Conservation (phyloP, 2,329 filamentous ascomycete genomes). For the Fusarium bulbicola region DNA sequence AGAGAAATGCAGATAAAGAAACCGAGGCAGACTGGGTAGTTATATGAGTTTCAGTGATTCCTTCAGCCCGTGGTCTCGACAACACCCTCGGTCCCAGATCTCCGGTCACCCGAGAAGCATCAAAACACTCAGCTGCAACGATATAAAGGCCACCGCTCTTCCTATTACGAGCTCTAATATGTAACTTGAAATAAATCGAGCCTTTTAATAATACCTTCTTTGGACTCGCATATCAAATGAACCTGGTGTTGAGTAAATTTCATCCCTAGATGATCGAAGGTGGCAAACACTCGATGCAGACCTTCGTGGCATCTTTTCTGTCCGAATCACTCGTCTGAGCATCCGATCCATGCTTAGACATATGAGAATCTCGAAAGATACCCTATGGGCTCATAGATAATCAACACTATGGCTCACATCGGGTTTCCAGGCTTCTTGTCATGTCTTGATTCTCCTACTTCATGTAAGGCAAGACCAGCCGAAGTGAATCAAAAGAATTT, state of each 20-base stretch:
- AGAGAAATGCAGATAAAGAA: not conserved
- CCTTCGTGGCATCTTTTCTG: not conserved
- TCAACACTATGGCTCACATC: not conserved
- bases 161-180: fast-evolving
- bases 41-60: not conserved
- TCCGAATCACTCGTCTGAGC: too few relatives aligned
- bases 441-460: not conserved
- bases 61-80: not conserved
- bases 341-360: too few relatives aligned
- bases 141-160: not conserved
- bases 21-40: not conserved
- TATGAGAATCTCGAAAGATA: too few relatives aligned
- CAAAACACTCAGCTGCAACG: not conserved
- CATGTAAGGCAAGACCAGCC: not conserved
- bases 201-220: fast-evolving
- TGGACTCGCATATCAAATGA: not conserved
- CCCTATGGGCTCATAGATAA: not conserved
- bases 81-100: conserved; percentile 8
- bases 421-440: not conserved
- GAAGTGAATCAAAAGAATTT: not conserved
- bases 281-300: not conserved
- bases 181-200: not conserved
- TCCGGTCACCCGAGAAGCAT: not conserved
- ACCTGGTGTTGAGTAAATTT: not conserved
- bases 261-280: not conserved